phyloP scores from a whole-genome alignment of 176 grass and related monocot species.

The Aegilops bicornis region DNA sequence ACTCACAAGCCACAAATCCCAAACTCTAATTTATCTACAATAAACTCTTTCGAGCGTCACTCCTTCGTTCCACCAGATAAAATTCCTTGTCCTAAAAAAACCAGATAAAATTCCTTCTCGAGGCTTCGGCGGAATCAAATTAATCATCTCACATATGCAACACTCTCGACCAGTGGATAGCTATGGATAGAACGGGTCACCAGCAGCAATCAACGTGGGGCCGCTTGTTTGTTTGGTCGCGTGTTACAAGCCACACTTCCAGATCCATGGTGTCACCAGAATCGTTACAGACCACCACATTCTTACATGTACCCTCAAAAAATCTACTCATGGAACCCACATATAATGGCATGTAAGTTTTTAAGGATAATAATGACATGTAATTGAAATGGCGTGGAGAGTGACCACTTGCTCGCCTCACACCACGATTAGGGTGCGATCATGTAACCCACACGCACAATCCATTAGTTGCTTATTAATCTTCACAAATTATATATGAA shows the following conservation, averaged over 20 bases:
- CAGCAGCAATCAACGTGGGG: too few relatives aligned
- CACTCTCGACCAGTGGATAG: too few relatives aligned
- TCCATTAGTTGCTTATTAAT: too few relatives aligned
- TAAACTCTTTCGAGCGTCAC: too few relatives aligned
- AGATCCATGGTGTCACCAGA: not conserved
- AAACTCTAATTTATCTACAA: too few relatives aligned
- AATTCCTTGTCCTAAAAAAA: too few relatives aligned
- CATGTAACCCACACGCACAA: not conserved
- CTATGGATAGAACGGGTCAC: not conserved
- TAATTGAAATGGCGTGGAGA: not conserved
- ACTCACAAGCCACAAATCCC: too few relatives aligned
- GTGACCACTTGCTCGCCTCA: not conserved
- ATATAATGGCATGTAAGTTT: not conserved
- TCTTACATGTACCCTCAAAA: not conserved
- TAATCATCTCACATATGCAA: too few relatives aligned
- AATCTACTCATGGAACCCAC: not conserved
- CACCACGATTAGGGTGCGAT: not conserved
- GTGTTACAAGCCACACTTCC: not conserved
- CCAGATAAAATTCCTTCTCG: too few relatives aligned
- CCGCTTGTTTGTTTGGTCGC: not conserved
- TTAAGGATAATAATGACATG: not conserved
- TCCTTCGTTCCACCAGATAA: too few relatives aligned
- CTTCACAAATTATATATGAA: too few relatives aligned
- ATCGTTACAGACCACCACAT: conserved; percentile 13
- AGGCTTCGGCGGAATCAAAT: too few relatives aligned